Evolutionary conservation across 352 stramenopile genomes (phyloP).

Genomic region (Phytophthora vignae): DNA sequence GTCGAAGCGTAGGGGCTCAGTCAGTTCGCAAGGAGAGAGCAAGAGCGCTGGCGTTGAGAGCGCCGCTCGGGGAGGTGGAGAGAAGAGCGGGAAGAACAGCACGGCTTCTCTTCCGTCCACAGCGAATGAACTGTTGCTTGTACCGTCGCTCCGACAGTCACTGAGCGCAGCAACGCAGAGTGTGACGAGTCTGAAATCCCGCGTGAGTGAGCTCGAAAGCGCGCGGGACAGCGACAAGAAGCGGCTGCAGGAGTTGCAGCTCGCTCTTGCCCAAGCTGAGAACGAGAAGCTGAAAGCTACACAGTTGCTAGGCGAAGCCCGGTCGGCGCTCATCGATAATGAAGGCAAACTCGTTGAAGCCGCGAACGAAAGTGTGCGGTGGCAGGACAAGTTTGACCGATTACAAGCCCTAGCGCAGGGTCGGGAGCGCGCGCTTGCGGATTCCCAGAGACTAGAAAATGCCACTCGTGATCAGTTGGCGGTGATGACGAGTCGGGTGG

Average conservation of each 20-base stretch:
- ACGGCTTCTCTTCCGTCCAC: slow-evolving; percentile 12
- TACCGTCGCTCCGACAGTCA: slow-evolving; percentile 60
- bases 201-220: slow-evolving; percentile 45
- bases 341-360: slow-evolving; percentile 39
- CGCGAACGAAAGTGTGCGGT: slow-evolving; percentile 45
- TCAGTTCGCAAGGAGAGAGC: slow-evolving; percentile 3
- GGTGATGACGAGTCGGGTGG: slow-evolving; percentile 32
- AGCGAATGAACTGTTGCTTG: slow-evolving; percentile 31
- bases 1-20: slow-evolving; percentile 25
- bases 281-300: slow-evolving; percentile 54
- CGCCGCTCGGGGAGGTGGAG: not conserved
- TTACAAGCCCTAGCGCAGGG: slow-evolving; percentile 51
- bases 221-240: slow-evolving; percentile 42
- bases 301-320: slow-evolving; percentile 60
- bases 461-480: slow-evolving; percentile 37
- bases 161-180: slow-evolving; percentile 45
- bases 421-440: slow-evolving; percentile 41
- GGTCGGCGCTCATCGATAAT: slow-evolving; percentile 48
- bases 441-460: slow-evolving; percentile 43
- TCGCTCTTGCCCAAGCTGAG: slow-evolving; percentile 35
- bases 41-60: slow-evolving; percentile 11
- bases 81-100: slow-evolving; percentile 25
- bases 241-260: slow-evolving; percentile 40
- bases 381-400: slow-evolving; percentile 48
- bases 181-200: slow-evolving; percentile 49